Conservation (phyloP, 2,329 filamentous ascomycete species). For the Fusarium drepaniforme region DNA sequence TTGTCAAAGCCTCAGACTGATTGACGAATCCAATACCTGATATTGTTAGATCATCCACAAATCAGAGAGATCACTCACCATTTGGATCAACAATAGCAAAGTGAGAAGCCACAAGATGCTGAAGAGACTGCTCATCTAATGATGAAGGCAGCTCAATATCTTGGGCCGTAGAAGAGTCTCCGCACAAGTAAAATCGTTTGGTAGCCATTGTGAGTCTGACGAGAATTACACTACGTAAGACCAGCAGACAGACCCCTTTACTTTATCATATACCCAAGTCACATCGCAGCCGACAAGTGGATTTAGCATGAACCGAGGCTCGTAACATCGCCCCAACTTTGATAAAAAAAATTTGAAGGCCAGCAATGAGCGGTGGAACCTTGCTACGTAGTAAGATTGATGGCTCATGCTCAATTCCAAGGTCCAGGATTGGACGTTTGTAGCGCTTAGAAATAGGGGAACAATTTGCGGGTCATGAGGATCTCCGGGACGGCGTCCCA, state of each 20-base stretch:
- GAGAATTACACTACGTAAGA: neutral
- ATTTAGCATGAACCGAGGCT: constrained; percentile 6
- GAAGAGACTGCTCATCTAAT: constrained; percentile 52
- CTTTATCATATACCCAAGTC: constrained; percentile 5
- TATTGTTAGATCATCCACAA: neutral
- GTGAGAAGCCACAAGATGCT: constrained; percentile 54
- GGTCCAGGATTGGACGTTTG: neutral
- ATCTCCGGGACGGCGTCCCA: neutral
- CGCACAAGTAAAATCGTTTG: constrained; percentile 57
- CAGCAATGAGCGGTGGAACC: neutral
- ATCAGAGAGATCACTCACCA: constrained; percentile 40
- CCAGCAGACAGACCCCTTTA: constrained; percentile 22
- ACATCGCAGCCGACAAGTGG: neutral
- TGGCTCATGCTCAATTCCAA: constrained; percentile 1
- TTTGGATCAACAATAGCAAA: constrained; percentile 58
- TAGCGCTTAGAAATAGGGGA: neutral
- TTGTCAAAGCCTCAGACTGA: constrained; percentile 47
- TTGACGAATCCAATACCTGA: constrained; percentile 54
- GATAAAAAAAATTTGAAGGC: neutral
- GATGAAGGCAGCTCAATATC: constrained; percentile 53
- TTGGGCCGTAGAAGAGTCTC: constrained; percentile 50
- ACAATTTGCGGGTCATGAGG: neutral
- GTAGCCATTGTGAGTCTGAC: constrained; percentile 46
- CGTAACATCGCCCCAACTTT: neutral
- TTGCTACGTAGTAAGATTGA: neutral